Evolutionary conservation across 169 alveolate genomes (phyloP), one percentile per base, ranked within the genome.

Genomic region (Theileria annulata): DNA sequence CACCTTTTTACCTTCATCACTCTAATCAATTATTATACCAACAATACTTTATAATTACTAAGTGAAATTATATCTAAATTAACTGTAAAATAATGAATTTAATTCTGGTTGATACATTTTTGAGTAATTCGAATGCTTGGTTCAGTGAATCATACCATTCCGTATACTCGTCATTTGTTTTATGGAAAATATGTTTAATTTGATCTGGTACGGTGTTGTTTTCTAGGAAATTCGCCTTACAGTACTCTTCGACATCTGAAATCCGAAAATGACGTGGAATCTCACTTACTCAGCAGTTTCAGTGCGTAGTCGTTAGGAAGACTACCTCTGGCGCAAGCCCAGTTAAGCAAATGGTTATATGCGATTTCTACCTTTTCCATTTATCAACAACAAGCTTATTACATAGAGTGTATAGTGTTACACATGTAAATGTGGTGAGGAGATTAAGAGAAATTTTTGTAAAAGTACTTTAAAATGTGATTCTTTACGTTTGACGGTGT

Each of bases 121-220:
- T 82, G 21, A 82, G 71, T 10, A 47, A 30, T 8, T 82, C 80
- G 30, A 35, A 63, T 51, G 77, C 71, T 13, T 82, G 77, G 33
- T 60, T 51, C n/a, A 82, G 68, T n/a, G 74, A 51, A 25, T 75
- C 89, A 64, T 82, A 82, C 89, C 89, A 82, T 67, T 82, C 89
- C 35, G 86, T 82, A 48, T 75, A 82, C 19, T 82, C 85, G 2
- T 63, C 37, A 19, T 13, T 60, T 15, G 37, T 58, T 17, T 82
- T 75, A 49, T 48, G 66, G 30, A 27, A 56, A 48, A 75, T 27
- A 31, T 56, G 64, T 67, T 64, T 76, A 42, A 82, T 76, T 13
- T 31, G 31, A 3, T 69, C 71, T 31, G 89, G 85, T 3, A 82
- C 25, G 12, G 23, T 27, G 3, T 58, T 13, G 19, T 75, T 42